Evolutionary conservation across 2,329 filamentous ascomycete genomes (phyloP), one percentile per base, ranked within the genome.

Genomic region (Didymella glomerata): DNA sequence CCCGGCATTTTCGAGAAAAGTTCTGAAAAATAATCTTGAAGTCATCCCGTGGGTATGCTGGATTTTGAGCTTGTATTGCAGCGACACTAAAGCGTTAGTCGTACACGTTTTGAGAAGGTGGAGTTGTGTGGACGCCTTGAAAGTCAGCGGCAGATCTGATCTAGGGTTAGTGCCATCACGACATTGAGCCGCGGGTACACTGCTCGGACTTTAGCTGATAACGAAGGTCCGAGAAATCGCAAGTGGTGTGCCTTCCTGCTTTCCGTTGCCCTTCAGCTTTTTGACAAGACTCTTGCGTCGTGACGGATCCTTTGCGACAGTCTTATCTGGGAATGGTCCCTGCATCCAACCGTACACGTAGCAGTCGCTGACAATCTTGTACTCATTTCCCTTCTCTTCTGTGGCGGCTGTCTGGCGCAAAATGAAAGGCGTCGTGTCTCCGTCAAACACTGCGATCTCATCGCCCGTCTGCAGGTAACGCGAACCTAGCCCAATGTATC

Each of bases 361-460:
- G 24, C 57, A 60, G 11, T 60, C 51, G 32, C 57, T 55, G 1
- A 60, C 51, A 7, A 60, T 60, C 10, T 47, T 60, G n/a, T 55
- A 51, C 4, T 46, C 51, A 1, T 25, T 18, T 13, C 40, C n/a
- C 10, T 14, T 11, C 1, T 18, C 34, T 1, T 22, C 10, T 4
- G 24, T 1, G 2, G 16, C 3, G 1, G 2, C n/a, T 22, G 38
- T 32, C 4, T 18, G 49, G 11, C 57, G 47, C 9, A 60, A 30
- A 5, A 60, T 25, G n/a, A 60, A 55, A 2, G 57, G 57, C 8
- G 57, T 60, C 1, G 51, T 60, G 20, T 60, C 57, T 11, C 57
- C 57, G 8, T 46, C n/a, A 18, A 60, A 54, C 10, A 60, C 41
- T 5, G 50, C 57, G 5, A 60, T 36, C 34, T 54, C 20, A 22